Base-by-base conservation (phyloP, 139 green algal species). In the Spirogloea muscicola region DNA sequence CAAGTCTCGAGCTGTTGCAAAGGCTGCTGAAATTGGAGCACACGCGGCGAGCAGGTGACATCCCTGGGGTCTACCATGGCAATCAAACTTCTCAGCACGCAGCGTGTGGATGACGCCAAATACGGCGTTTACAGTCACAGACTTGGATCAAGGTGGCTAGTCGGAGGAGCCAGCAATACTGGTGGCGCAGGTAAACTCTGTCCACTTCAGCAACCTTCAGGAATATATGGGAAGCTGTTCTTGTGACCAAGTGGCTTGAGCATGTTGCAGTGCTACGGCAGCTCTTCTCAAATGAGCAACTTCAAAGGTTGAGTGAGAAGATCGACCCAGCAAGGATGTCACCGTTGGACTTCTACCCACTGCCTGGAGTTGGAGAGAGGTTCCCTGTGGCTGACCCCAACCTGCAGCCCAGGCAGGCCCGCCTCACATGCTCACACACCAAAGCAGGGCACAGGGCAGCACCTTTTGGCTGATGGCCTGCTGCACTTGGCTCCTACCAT, bases 121-220 rank as follows among this genome's bases (percentile, higher is more conserved):
- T 91, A 89, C 43, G 94, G 94, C n/a, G 64, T 98, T 2, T 98
- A 98, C 89, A 92, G 84, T 72, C 93, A 98, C 85, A 77, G 91
- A 0, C 78, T 98, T 37, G 68, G 89, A 7, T 79, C 89, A 68
- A 70, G 52, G 38, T 97, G 93, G 93, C 89, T 98, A 31, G 93
- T 80, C 16, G 72, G 72, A 27, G 94, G 94, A 29, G 91, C 92
- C 16, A 90, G 76, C 44, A 98, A 97, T 82, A 91, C 87, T 13
- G 93, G 94, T 3, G 92, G 93, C 3, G 90, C 87, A n/a, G n/a
- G n/a, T n/a, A n/a, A n/a, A n/a, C n/a, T n/a, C n/a, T n/a, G n/a
- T n/a, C n/a, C n/a, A n/a, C n/a, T n/a, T n/a, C n/a, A n/a, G n/a
- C n/a, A n/a, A n/a, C n/a, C n/a, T n/a, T n/a, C n/a, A n/a, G n/a